Conservation (phyloP, 768 basidiomycete genomes). For the Boletus rubropictus region DNA sequence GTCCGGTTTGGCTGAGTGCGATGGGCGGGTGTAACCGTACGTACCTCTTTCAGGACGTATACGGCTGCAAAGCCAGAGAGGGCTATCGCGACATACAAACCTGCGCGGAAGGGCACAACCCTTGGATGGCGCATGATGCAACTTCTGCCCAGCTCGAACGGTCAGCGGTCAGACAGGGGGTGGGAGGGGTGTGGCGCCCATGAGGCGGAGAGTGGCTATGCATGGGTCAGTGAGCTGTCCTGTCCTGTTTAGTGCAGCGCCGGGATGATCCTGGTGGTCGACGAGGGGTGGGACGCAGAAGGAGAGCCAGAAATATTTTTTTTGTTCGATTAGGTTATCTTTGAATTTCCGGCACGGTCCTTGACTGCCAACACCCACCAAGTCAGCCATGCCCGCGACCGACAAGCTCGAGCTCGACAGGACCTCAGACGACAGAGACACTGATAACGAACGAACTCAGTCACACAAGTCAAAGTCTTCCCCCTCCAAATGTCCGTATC, state of each 20-base stretch:
- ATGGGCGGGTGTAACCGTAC: neutral
- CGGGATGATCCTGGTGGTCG: neutral
- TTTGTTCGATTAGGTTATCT: slow-evolving; percentile 2
- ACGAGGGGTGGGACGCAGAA: too few relatives aligned
- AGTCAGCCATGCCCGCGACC: slow-evolving; percentile 13
- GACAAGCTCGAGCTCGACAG: slow-evolving; percentile 21
- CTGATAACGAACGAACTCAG: slow-evolving; percentile 17
- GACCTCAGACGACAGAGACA: slow-evolving; percentile 17
- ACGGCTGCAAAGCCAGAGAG: slow-evolving; percentile 20
- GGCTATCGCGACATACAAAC: slow-evolving; percentile 5
- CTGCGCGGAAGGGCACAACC: slow-evolving; percentile 8
- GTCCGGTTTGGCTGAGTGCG: neutral
- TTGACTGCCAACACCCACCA: neutral
- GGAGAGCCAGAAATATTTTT: neutral
- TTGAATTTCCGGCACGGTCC: neutral
- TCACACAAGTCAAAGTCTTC: slow-evolving; percentile 26
- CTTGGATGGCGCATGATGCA: slow-evolving; percentile 5
- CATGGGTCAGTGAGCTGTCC: neutral
- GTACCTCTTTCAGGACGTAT: slow-evolving; percentile 18
- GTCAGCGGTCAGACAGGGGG: too few relatives aligned
- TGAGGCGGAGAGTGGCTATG: neutral
- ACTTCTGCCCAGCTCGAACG: too few relatives aligned
- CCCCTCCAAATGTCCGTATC: slow-evolving; percentile 29
- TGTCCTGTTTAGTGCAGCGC: neutral
- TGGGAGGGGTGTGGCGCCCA: neutral